Evolutionary conservation across 202 grass and related monocot species (phyloP).

Genomic region (Musa balbisiana): DNA sequence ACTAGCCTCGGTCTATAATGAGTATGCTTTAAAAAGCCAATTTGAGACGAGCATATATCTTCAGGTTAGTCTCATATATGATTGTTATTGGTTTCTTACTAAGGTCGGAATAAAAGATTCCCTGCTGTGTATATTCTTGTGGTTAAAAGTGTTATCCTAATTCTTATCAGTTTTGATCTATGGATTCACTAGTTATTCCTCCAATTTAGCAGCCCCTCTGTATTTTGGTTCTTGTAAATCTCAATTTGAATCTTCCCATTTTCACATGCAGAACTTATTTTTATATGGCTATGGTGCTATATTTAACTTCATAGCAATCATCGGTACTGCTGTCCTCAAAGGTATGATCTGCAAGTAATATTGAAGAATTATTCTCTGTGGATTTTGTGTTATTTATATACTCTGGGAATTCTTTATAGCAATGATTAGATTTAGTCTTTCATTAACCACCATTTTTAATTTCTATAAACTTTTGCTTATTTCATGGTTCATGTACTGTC

Average conservation of each 20-base stretch:
- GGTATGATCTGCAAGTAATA: slow-evolving; percentile 36
- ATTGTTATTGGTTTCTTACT: background rate
- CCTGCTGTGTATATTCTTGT: background rate
- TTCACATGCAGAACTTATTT: slow-evolving; percentile 82
- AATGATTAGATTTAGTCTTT: background rate
- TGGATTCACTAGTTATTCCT: background rate
- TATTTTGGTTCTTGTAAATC: background rate
- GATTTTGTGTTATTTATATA: background rate
- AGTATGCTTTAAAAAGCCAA: slow-evolving; percentile 95
- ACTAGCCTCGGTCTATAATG: slow-evolving; percentile 88
- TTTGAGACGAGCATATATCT: slow-evolving; percentile 99
- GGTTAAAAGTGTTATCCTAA: background rate
- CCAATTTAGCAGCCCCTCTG: background rate
- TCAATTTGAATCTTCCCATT: slow-evolving; percentile 10
- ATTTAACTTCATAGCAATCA: slow-evolving; percentile 86
- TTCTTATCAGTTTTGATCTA: background rate
- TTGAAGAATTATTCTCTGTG: background rate
- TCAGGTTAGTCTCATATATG: slow-evolving; percentile 44
- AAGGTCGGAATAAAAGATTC: background rate
- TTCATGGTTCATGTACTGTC: background rate
- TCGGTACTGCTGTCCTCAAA: slow-evolving; percentile 65
- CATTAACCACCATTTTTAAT: background rate
- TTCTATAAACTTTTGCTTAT: background rate
- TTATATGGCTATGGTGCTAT: slow-evolving; percentile 92
- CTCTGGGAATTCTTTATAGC: background rate